phyloP scores from a whole-genome alignment of 2,329 filamentous ascomycete genomes.

The Ustilaginoidea virens region DNA sequence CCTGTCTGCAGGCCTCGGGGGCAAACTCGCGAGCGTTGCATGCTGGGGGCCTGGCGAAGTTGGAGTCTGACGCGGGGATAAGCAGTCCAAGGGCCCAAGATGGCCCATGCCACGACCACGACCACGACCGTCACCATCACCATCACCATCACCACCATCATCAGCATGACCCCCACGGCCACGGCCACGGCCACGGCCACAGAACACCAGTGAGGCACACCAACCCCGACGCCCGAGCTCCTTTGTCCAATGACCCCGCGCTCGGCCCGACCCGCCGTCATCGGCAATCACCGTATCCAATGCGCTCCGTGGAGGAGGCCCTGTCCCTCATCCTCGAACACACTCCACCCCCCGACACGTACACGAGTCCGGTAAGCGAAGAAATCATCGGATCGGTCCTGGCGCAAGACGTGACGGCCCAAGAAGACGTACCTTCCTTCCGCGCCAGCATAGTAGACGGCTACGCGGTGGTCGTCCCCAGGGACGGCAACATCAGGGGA shows the following conservation, averaged over 20 bases:
- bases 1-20: constrained; percentile 79
- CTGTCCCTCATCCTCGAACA: constrained; percentile 56
- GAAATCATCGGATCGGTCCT: constrained; percentile 62
- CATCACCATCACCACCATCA: constrained; percentile 21
- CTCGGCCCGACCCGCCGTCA: constrained; percentile 55
- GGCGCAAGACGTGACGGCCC: constrained; percentile 65
- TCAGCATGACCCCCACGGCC: constrained; percentile 24
- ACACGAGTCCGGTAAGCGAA: constrained; percentile 45
- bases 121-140: constrained; percentile 15
- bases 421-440: constrained; percentile 81
- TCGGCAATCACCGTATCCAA: constrained; percentile 78
- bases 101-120: constrained; percentile 23
- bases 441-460: constrained; percentile 94
- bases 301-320: constrained; percentile 76
- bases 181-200: constrained; percentile 31
- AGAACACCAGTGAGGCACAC: constrained; percentile 60
- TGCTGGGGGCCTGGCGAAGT: constrained; percentile 62
- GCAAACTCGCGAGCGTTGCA: constrained; percentile 69
- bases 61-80: constrained; percentile 72
- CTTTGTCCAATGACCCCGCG: constrained; percentile 44
- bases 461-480: constrained; percentile 65
- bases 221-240: constrained; percentile 11
- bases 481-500: constrained; percentile 52
- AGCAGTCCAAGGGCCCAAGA: constrained; percentile 12
- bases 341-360: constrained; percentile 46